Evolutionary conservation across 768 basidiomycete species (phyloP).

Genomic region (Auricularia auricula-judae): DNA sequence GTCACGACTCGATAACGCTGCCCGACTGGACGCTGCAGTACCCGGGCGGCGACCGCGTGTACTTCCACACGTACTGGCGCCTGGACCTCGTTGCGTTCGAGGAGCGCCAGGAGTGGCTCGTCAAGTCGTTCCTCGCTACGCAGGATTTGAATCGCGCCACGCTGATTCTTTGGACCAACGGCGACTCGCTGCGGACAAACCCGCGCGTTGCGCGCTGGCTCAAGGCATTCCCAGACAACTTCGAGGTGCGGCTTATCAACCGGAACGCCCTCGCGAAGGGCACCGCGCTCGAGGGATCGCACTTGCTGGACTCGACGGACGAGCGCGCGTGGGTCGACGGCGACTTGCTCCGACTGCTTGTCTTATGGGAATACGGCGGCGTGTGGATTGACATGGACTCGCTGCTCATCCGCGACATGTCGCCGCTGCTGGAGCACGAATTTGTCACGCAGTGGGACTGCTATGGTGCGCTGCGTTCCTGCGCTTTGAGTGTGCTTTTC

Average conservation of each 20-base stretch:
- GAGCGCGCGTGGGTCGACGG: conserved; percentile 90
- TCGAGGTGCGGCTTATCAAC: conserved; percentile 52
- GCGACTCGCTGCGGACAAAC: conserved; percentile 43
- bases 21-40: background rate
- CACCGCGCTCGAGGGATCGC: conserved; percentile 64
- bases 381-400: conserved; percentile 99
- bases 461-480: conserved; percentile 51
- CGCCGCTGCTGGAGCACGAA: conserved; percentile 83
- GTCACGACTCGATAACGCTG: background rate
- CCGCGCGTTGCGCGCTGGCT: conserved; percentile 51
- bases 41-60: conserved; percentile 34
- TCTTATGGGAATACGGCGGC: conserved; percentile 84
- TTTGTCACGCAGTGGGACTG: conserved; percentile 99
- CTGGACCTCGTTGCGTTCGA: conserved; percentile 76
- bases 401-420: conserved; percentile 75
- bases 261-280: conserved; percentile 45
- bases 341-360: conserved; percentile 77
- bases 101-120: conserved; percentile 77
- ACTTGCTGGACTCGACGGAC: conserved; percentile 52
- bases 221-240: conserved; percentile 51
- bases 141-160: conserved; percentile 56
- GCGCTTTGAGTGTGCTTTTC: background rate
- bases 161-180: conserved; percentile 89
- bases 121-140: conserved; percentile 90
- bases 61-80: conserved; percentile 93